phyloP scores from a whole-genome alignment of 2,329 filamentous ascomycete species.

The Amauroascus niger region DNA sequence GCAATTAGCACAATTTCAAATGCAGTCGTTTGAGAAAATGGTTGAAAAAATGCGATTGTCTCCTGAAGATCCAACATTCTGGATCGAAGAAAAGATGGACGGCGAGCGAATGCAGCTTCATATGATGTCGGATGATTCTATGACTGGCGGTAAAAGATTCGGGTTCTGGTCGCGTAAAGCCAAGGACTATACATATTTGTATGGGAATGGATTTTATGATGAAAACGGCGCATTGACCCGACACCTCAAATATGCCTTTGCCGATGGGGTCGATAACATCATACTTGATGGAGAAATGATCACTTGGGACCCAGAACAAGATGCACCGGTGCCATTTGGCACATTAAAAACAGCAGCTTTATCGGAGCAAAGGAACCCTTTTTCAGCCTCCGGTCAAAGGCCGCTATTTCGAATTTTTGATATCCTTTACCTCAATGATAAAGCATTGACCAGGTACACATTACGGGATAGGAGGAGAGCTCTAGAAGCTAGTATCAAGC shows the following conservation, averaged over 20 bases:
- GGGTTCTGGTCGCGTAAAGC: constrained; percentile 91
- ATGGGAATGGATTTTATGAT: constrained; percentile 67
- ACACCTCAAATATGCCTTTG: constrained; percentile 68
- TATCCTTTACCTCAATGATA: constrained; percentile 77
- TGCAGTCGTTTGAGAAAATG: constrained; percentile 71
- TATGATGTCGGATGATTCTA: constrained; percentile 61
- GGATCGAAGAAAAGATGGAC: constrained; percentile 97
- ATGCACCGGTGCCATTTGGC: constrained; percentile 81
- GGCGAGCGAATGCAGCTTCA: constrained; percentile 97
- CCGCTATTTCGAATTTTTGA: constrained; percentile 84
- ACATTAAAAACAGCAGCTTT: constrained; percentile 86
- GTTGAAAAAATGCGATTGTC: constrained; percentile 57
- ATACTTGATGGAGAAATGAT: constrained; percentile 99
- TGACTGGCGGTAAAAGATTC: constrained; percentile 63
- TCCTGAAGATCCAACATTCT: constrained; percentile 67
- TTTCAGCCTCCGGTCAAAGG: constrained; percentile 51
- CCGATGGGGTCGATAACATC: constrained; percentile 65
- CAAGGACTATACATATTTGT: constrained; percentile 92
- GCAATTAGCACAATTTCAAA: constrained; percentile 86
- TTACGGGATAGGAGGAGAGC: constrained; percentile 70
- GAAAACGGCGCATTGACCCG: constrained; percentile 68
- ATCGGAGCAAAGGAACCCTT: constrained; percentile 65
- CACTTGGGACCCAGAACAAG: constrained; percentile 81
- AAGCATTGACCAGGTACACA: constrained; percentile 68
- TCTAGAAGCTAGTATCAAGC: constrained; percentile 58